phyloP scores from a whole-genome alignment of 352 stramenopile genomes.

The Plasmopara halstedii region DNA sequence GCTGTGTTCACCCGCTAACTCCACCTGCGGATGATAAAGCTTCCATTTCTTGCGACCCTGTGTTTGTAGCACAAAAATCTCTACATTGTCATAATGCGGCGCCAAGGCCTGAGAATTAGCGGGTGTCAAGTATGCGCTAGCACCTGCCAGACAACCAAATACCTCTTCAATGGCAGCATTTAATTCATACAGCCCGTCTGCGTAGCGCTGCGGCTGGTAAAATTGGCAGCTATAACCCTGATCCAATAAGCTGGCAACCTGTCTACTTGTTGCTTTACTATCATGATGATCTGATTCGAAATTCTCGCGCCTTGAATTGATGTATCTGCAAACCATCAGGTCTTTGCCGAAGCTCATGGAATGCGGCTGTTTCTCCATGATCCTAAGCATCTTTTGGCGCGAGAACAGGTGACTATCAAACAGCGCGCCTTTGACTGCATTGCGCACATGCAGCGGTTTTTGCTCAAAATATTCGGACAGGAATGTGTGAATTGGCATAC shows the following conservation, averaged over 20 bases:
- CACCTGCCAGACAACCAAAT: conserved; percentile 69
- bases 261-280: conserved; percentile 35
- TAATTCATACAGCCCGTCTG: conserved; percentile 59
- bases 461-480: conserved; percentile 77
- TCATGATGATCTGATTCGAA: conserved; percentile 54
- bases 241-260: conserved; percentile 55
- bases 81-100: conserved; percentile 80
- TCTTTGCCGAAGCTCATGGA: conserved; percentile 50
- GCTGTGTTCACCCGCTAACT: conserved; percentile 73
- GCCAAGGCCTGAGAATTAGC: conserved; percentile 73
- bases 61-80: conserved; percentile 83
- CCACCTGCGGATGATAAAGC: conserved; percentile 66
- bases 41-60: conserved; percentile 86
- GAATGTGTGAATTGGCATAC: conserved; percentile 56
- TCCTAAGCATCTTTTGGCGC: conserved; percentile 54
- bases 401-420: conserved; percentile 60
- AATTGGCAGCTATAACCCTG: conserved; percentile 82
- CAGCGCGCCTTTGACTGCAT: conserved; percentile 39
- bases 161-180: conserved; percentile 73
- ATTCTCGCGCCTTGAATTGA: conserved; percentile 56
- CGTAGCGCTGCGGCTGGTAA: conserved; percentile 82
- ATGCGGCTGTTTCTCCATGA: conserved; percentile 41
- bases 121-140: conserved; percentile 77
- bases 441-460: conserved; percentile 67
- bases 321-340: conserved; percentile 72